A percentile compares a stretch with the other conserved stretches of the same genome.
Conservation (phyloP, 805 yeast species). For the Candida rishiriensis region DNA sequence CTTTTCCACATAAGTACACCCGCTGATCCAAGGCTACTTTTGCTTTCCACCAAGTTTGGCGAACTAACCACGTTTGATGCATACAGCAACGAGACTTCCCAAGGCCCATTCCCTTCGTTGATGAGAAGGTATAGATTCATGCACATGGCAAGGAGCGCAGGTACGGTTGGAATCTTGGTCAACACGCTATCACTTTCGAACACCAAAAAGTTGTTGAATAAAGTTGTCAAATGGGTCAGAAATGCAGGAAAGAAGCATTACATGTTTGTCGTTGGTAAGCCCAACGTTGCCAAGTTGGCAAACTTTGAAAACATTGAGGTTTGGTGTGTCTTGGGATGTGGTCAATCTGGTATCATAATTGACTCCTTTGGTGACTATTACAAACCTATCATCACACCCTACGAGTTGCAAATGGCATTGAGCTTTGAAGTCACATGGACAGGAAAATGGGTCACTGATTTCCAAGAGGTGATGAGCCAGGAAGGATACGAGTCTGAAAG, state of each 20-base stretch:
- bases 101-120: constrained; percentile 73
- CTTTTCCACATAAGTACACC: constrained; percentile 73
- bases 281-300: constrained; percentile 94
- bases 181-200: constrained; percentile 82
- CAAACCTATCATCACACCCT: constrained; percentile 92
- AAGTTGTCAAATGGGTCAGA: constrained; percentile 55
- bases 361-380: constrained; percentile 77
- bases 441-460: constrained; percentile 88
- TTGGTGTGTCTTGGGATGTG: constrained; percentile 95
- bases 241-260: constrained; percentile 87
- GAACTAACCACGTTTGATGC: constrained; percentile 51
- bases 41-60: constrained; percentile 65
- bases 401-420: constrained; percentile 80
- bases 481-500: constrained; percentile 31
- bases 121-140: constrained; percentile 81
- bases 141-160: constrained; percentile 87
- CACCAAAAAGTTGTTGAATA: constrained; percentile 62
- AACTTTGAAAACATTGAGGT: constrained; percentile 91
- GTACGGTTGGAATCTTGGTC: constrained; percentile 86
- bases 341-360: constrained; percentile 85
- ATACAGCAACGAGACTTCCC: constrained; percentile 22
- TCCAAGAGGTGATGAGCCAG: constrained; percentile 46
- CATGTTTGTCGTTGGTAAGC: constrained; percentile 94
- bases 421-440: constrained; percentile 80
- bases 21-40: constrained; percentile 72